phyloP scores from a whole-genome alignment of 768 basidiomycete genomes.

The Termitomyces titanicus region DNA sequence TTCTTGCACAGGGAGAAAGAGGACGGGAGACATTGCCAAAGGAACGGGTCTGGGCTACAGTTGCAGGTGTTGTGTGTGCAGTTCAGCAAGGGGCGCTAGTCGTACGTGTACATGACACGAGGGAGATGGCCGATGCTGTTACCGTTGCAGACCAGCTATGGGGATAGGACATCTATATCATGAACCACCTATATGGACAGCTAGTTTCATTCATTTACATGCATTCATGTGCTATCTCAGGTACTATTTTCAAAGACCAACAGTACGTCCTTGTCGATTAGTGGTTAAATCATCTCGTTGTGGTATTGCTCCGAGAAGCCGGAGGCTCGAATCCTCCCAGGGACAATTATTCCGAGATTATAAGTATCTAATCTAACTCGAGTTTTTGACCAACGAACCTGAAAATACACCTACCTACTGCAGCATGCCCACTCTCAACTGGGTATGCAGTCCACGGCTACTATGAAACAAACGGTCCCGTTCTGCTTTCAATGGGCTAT shows the following conservation, averaged over 20 bases:
- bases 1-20: constrained; percentile 48
- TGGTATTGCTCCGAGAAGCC: not conserved
- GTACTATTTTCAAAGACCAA: too few relatives aligned
- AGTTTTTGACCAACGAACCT: too few relatives aligned
- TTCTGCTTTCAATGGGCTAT: too few relatives aligned
- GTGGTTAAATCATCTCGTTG: constrained; percentile 4
- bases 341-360: too few relatives aligned
- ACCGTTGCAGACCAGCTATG: constrained; percentile 62
- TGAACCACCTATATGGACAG: not conserved
- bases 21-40: constrained; percentile 57
- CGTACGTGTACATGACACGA: constrained; percentile 81
- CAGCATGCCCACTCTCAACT: too few relatives aligned
- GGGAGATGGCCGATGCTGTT: constrained; percentile 71
- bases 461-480: too few relatives aligned
- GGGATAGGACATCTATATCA: constrained; percentile 14
- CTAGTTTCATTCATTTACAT: too few relatives aligned
- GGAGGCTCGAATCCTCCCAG: not conserved
- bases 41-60: constrained; percentile 78
- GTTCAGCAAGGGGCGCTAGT: constrained; percentile 70
- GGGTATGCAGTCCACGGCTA: too few relatives aligned
- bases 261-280: not conserved
- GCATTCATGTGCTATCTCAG: too few relatives aligned
- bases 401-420: too few relatives aligned
- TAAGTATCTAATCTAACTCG: too few relatives aligned
- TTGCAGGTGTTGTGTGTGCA: constrained; percentile 68